Base-by-base conservation (phyloP, 768 basidiomycete species). In the Lactarius evosmus region DNA sequence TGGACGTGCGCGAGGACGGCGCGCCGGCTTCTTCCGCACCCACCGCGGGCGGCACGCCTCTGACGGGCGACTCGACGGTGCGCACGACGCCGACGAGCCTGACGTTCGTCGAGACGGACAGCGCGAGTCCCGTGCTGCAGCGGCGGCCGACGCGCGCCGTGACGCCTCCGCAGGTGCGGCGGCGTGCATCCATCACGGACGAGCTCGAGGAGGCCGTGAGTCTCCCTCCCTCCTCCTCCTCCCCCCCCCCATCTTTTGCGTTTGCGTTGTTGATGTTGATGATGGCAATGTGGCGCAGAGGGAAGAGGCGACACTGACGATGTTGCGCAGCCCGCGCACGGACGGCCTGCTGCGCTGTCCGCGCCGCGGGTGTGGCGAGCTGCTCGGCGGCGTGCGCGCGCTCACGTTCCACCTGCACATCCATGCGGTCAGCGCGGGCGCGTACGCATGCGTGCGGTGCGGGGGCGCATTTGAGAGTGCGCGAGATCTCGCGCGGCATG, bases 351-450 rank as follows among this genome's bases (percentile, higher is more conserved):
- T 69, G 4, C 60, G 62, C 30, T 69, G 68, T 44, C 58, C 55
- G 33, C 52, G 68, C 2, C 36, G 58, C 3, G 62, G 62, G 6
- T 69, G 68, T 34, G 36, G 41, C 14, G 66, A 63, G 16, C 44
- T 67, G 17, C 57, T 69, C 7, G 49, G 22, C 7, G 62, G 61
- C 33, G 68, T 69, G 27, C 51, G 58, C 6, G 68, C 66, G 33
- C 58, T 69, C 27, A 65, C 68, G 19, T 64, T 54, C 56, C 68
- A 69, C 38, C 34, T 69, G 38, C 68, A 69, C 36, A 67, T 69
- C 4, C 68, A 69, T 36, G 52, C 59, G 14, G 57, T 69, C 30
- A 30, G 61, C 7, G 60, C 40, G 4, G 49, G 59, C 2, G 27
- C 64, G n/a, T 60, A 57, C 17, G 36, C 50, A 5, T 68, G 67